A percentile compares a stretch with the other conserved stretches of the same genome.
Conservation (phyloP, 176 grass and related monocot genomes). For the Olyra latifolia region DNA sequence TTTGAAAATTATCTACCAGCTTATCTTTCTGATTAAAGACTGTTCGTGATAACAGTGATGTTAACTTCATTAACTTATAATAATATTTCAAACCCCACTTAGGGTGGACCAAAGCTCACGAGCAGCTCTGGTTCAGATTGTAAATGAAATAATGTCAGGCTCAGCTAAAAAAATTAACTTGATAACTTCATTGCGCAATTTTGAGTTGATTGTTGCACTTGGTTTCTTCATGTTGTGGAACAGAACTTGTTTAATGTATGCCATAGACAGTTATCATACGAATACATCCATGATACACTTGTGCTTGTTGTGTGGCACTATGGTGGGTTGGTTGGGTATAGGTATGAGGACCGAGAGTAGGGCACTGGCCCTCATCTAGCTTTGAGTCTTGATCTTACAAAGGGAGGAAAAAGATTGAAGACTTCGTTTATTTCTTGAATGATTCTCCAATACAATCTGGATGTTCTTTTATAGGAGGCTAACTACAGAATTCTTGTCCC, state of each 20-base stretch:
- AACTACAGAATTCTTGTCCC: no score
- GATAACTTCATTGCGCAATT: background rate
- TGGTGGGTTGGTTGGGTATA: no score
- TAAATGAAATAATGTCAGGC: background rate
- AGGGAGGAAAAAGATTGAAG: no score
- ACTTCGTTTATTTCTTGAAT: no score
- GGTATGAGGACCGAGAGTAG: no score
- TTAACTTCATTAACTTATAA: background rate
- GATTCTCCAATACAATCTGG: no score
- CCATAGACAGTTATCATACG: background rate
- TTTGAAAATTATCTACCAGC: background rate
- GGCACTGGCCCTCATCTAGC: no score
- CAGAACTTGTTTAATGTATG: background rate
- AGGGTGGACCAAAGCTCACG: background rate
- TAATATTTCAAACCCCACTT: background rate
- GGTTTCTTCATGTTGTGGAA: background rate
- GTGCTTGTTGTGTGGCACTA: background rate
- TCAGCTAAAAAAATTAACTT: background rate
- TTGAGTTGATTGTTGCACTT: constrained; percentile 13
- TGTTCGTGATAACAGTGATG: background rate
- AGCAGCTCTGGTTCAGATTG: background rate
- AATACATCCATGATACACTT: background rate
- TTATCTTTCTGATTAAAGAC: background rate
- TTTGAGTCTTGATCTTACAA: no score
- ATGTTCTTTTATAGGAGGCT: no score